A percentile compares a stretch with the other conserved stretches of the same genome.
These are phyloP conservation scores for Beauveria sp. DNA, from an alignment of 2,329 filamentous ascomycete species.

Conservation along the genomic window DNA sequence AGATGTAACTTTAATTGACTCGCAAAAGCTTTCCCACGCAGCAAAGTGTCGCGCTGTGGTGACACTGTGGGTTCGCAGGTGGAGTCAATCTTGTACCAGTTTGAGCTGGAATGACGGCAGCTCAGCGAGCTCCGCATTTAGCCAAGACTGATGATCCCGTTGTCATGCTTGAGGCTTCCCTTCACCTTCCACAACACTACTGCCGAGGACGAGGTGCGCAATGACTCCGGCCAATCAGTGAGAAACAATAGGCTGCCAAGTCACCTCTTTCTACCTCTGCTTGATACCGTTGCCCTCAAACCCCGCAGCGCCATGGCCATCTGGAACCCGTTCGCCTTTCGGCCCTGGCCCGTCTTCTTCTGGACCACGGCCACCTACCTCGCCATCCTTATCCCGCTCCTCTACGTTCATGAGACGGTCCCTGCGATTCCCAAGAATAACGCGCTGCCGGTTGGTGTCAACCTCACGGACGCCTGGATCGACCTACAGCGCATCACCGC, in stretches of 20 bases:
- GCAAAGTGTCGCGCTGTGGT: too few species aligned
- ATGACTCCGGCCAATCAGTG: neutral
- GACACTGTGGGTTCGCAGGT: neutral
- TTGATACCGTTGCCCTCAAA: neutral
- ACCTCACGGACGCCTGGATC: conserved; percentile 78
- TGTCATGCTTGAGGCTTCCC: neutral
- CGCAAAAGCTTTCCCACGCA: too few species aligned
- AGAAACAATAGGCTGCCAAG: neutral
- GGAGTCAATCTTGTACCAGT: neutral
- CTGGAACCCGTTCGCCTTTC: conserved; percentile 64
- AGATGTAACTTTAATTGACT: too few species aligned
- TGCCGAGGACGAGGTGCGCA: neutral
- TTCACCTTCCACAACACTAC: neutral
- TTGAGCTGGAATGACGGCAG: neutral
- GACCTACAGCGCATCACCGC: conserved; percentile 71
- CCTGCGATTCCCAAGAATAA: conserved; percentile 43
- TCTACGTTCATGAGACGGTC: conserved; percentile 69
- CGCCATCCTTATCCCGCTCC: conserved; percentile 63
- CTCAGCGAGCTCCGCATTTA: neutral
- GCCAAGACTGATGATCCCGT: neutral
- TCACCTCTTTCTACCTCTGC: neutral
- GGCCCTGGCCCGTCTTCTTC: conserved; percentile 72
- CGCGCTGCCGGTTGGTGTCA: conserved; percentile 55
- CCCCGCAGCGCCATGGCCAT: neutral
- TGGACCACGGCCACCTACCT: conserved; percentile 71